Conservation (phyloP, 148 eudicot species). For the Bassia scoparia region DNA sequence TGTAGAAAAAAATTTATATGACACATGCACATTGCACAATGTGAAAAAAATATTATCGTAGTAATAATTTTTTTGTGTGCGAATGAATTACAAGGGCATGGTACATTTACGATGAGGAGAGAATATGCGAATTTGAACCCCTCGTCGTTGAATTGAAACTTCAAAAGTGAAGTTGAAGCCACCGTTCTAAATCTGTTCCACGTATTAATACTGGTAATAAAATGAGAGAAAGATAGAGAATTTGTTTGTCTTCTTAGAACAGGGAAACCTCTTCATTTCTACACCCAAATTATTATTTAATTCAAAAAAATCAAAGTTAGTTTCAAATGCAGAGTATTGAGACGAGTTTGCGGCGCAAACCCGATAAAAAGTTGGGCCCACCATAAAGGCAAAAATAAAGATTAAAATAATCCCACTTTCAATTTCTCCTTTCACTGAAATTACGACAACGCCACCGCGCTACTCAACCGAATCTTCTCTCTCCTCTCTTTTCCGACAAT, state of each 20-base stretch:
- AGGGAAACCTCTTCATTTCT: neutral
- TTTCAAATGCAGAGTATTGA: constrained; percentile 24
- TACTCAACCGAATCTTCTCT: constrained; percentile 21
- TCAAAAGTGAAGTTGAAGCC: too few species aligned
- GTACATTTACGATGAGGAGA: too few species aligned
- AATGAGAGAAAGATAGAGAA: neutral
- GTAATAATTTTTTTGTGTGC: too few species aligned
- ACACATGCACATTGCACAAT: too few species aligned
- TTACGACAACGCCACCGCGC: constrained; percentile 34
- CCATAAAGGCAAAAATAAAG: neutral
- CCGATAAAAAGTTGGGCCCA: constrained; percentile 17
- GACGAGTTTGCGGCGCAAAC: constrained; percentile 25
- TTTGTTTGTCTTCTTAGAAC: neutral
- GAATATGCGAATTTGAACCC: too few species aligned
- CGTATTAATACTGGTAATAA: too few species aligned
- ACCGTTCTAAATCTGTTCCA: too few species aligned
- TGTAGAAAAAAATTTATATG: too few species aligned
- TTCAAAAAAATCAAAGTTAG: neutral
- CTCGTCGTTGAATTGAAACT: too few species aligned
- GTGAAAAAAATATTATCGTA: too few species aligned
- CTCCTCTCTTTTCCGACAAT: constrained; percentile 23
- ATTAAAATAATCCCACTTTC: neutral
- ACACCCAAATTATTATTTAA: too few species aligned
- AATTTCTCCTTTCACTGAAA: neutral
- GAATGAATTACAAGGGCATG: too few species aligned